Percentiles rank a stretch among this genome's conserved stretches.
These are phyloP conservation scores for Lactarius quietus DNA, from an alignment of 768 basidiomycete genomes.

Conservation along the genomic window DNA sequence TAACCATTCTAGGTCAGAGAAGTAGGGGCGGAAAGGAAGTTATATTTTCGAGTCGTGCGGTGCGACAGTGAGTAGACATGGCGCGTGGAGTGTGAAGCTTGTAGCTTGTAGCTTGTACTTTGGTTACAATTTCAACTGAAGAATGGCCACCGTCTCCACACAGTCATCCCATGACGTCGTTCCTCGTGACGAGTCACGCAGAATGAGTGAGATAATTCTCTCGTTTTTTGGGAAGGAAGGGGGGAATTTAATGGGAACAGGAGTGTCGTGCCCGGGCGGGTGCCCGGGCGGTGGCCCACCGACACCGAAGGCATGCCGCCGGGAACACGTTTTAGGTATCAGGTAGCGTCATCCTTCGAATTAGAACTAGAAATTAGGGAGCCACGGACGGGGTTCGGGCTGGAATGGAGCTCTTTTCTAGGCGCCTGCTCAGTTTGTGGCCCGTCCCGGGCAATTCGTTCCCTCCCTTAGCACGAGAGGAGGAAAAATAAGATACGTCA, in stretches of 20 bases:
- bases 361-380: not conserved
- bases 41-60: not conserved
- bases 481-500: not conserved
- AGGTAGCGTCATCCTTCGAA: constrained; percentile 5
- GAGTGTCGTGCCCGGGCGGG: not conserved
- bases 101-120: not conserved
- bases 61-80: not conserved
- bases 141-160: too few species aligned
- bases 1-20: constrained; percentile 7
- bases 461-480: constrained; percentile 8
- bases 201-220: not conserved
- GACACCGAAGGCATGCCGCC: not conserved
- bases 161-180: not conserved
- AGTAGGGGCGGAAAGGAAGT: not conserved
- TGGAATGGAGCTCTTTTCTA: not conserved
- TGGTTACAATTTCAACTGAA: too few species aligned
- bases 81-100: not conserved
- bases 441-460: constrained; percentile 14
- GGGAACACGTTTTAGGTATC: not conserved
- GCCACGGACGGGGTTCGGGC: not conserved
- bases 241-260: not conserved
- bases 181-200: not conserved
- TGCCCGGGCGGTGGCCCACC: not conserved
- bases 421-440: constrained; percentile 5
- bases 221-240: not conserved